Evolutionary conservation across 2,329 filamentous ascomycete species (phyloP).

Genomic region (Curvularia verruculosa): DNA sequence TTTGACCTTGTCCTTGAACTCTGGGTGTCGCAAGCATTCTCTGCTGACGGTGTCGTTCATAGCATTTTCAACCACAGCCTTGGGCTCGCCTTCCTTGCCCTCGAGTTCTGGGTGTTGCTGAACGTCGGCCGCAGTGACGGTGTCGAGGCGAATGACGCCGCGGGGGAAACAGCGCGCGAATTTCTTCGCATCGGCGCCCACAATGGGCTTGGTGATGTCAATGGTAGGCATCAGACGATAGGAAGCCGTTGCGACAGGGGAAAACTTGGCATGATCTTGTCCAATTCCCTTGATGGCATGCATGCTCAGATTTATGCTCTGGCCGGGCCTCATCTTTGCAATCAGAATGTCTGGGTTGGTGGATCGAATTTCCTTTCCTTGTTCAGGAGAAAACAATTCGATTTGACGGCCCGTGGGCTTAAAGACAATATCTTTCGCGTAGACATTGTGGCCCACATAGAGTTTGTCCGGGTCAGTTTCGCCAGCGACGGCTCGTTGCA

Average conservation of each 20-base stretch:
- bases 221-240: slow-evolving; percentile 92
- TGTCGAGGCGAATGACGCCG: slow-evolving; percentile 83
- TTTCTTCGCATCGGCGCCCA: slow-evolving; percentile 85
- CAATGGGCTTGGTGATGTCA: slow-evolving; percentile 79
- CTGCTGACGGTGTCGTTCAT: slow-evolving; percentile 96
- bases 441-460: slow-evolving; percentile 79
- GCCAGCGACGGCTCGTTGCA: slow-evolving; percentile 63
- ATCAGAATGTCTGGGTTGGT: slow-evolving; percentile 92
- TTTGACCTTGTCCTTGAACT: slow-evolving; percentile 95
- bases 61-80: slow-evolving; percentile 84
- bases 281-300: slow-evolving; percentile 96
- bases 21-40: slow-evolving; percentile 87
- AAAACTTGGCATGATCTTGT: slow-evolving; percentile 95
- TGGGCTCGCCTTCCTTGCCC: slow-evolving; percentile 77
- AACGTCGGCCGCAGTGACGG: slow-evolving; percentile 71
- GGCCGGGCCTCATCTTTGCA: slow-evolving; percentile 89
- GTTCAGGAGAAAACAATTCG: slow-evolving; percentile 40
- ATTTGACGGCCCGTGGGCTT: slow-evolving; percentile 68
- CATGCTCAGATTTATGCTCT: slow-evolving; percentile 83
- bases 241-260: slow-evolving; percentile 90
- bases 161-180: slow-evolving; percentile 87
- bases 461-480: slow-evolving; percentile 83
- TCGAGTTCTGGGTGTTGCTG: slow-evolving; percentile 67
- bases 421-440: slow-evolving; percentile 68
- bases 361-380: slow-evolving; percentile 70